These are phyloP conservation scores for Trichoderma aggressivum DNA, from an alignment of 2,329 filamentous ascomycete genomes.

Conservation along the genomic window DNA sequence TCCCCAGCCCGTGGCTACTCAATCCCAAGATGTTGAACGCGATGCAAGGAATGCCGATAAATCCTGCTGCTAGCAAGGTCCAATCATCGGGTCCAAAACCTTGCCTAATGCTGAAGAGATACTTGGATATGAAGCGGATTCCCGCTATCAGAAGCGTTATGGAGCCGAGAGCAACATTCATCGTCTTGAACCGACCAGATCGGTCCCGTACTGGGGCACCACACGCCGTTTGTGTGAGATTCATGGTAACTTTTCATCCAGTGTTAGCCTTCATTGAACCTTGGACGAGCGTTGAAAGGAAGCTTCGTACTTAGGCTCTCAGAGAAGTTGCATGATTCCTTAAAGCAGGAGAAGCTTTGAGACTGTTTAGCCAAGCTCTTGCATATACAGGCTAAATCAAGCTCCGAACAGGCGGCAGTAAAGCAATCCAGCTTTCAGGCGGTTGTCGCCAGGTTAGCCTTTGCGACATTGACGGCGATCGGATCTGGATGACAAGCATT, in stretches of 20 bases:
- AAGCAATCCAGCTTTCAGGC: slow-evolving; percentile 3
- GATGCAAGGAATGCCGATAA: slow-evolving; percentile 24
- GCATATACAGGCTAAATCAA: slow-evolving; percentile 10
- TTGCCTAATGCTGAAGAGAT: slow-evolving; percentile 28
- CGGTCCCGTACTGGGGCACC: neutral
- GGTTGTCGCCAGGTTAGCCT: neutral
- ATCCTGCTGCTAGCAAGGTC: slow-evolving; percentile 26
- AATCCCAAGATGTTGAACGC: slow-evolving; percentile 26
- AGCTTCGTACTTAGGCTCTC: neutral
- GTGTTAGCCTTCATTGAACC: neutral
- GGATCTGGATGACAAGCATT: neutral
- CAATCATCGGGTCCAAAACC: slow-evolving; percentile 34
- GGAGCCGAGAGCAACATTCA: slow-evolving; percentile 21
- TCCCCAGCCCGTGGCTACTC: slow-evolving; percentile 30
- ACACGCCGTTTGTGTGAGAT: neutral
- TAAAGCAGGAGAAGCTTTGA: neutral
- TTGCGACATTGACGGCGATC: neutral
- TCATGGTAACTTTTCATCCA: neutral
- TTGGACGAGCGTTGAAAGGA: neutral
- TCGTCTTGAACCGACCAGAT: neutral
- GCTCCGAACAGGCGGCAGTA: neutral
- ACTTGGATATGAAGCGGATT: slow-evolving; percentile 26
- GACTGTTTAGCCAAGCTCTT: neutral
- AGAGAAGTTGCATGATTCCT: slow-evolving; percentile 5
- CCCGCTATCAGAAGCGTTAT: slow-evolving; percentile 21